Conservation (phyloP, 2,329 filamentous ascomycete genomes). For the Diaporthe sp. region DNA sequence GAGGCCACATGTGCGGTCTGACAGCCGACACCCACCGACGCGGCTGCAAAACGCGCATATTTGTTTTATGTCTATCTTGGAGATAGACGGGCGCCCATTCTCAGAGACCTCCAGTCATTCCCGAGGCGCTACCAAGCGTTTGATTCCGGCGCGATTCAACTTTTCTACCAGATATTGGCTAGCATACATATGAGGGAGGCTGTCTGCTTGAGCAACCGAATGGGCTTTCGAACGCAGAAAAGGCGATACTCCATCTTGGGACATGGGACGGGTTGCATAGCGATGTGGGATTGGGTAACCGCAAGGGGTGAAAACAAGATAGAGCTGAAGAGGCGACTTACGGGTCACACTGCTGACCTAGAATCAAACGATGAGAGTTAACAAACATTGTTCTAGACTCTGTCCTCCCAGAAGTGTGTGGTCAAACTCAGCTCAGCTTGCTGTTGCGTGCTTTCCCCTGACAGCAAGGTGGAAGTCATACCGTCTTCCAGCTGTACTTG, state of each 20-base stretch:
- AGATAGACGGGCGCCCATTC: no score
- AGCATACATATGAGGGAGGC: not conserved
- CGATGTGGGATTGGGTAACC: not conserved
- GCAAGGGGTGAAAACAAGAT: not conserved
- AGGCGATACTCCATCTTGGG: not conserved
- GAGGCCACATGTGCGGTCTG: not conserved
- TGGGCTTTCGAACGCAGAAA: not conserved
- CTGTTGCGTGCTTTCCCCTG: not conserved
- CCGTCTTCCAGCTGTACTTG: not conserved
- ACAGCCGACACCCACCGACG: not conserved
- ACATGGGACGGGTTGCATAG: conserved; percentile 1
- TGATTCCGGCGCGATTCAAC: not conserved
- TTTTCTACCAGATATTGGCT: not conserved
- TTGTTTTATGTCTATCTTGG: not conserved
- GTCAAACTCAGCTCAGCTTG: no score
- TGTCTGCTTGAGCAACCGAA: not conserved
- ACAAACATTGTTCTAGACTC: not conserved
- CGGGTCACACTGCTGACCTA: not conserved
- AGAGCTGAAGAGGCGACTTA: conserved; percentile 20
- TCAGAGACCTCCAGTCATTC: not conserved
- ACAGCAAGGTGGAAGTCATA: not conserved
- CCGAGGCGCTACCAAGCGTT: no score
- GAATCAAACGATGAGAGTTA: not conserved
- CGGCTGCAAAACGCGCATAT: not conserved
- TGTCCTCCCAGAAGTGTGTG: not conserved